phyloP scores from a whole-genome alignment of 2,329 filamentous ascomycete species.

The Diaporthe vaccinii region DNA sequence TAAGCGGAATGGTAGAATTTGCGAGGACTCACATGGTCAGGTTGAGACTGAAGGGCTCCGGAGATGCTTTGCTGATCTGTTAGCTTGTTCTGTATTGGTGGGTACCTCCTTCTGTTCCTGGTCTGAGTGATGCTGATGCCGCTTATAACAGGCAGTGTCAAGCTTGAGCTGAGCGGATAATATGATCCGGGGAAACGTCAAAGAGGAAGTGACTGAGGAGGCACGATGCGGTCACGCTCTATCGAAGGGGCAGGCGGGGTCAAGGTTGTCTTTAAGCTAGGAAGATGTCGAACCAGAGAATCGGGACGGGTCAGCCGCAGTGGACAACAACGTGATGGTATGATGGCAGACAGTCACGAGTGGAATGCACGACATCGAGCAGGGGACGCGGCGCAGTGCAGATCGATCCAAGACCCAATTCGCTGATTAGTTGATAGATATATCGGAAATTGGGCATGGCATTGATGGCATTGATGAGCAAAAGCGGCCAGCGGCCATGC shows the following conservation, averaged over 20 bases:
- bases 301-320: constrained; percentile 11
- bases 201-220: background rate
- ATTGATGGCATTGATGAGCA: background rate
- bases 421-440: background rate
- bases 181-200: no score
- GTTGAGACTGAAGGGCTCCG: background rate
- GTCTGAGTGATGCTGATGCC: background rate
- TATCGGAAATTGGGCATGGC: background rate
- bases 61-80: constrained; percentile 34
- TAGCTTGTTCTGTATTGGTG: constrained; percentile 26
- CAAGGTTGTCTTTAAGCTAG: background rate
- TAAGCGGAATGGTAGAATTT: background rate
- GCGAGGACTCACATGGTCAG: constrained; percentile 44
- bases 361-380: background rate
- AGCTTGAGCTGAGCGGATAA: background rate
- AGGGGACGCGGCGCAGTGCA: constrained; percentile 2
- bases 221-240: constrained; percentile 8
- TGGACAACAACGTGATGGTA: background rate
- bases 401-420: background rate
- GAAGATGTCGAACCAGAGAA: constrained; percentile 1
- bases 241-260: constrained; percentile 13
- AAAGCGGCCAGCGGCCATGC: background rate
- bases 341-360: background rate
- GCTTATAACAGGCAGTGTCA: background rate
- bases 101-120: background rate